Base-by-base conservation (phyloP, 2,329 filamentous ascomycete genomes). In the Claviceps paspali region DNA sequence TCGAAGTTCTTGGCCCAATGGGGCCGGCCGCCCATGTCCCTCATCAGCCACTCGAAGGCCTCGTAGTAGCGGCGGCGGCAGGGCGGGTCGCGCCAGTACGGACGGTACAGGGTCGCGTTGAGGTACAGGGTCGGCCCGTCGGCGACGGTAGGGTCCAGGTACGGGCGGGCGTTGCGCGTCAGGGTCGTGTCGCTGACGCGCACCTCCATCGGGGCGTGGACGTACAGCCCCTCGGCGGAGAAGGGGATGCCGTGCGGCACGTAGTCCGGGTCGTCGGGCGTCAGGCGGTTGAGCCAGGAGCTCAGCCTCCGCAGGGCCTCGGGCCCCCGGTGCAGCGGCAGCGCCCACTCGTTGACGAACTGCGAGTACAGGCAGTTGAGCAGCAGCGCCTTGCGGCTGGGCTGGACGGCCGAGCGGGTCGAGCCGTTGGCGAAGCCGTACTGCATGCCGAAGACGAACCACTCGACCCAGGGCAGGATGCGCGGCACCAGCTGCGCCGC, bases 321-420 rank as follows among this genome's bases (percentile, higher is more conserved):
- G 11, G 88, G 88, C 0, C 91, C 91, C 47, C 81, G 80, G 44
- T 76, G 65, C 1, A 98, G 68, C 1, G 91, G 88, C 6, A 98
- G 70, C 0, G 88, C 88, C 91, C 91, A 98, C 56, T 98, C 91
- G 56, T 98, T 95, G 46, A 98, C 91, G 50, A 85, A 94, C 54
- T 98, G 91, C n/a, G 82, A 88, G 65, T 95, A 98, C 5, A 96
- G 72, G 52, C 91, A 98, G 63, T 98, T 91, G 82, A 98, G 88
- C 36, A 95, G 68, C 32, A 96, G 71, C 10, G 86, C 88, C 45
- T 79, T 66, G 41, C 81, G 76, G 44, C 81, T 82, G 17, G 80
- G 76, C 57, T 95, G 82, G 14, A 95, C 73, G 5, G 81, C 88
- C n/a, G 70, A 67, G 29, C 76, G 80, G 36, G 69, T 68, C 3